Evolutionary conservation across 75 land plant species (phyloP).

Genomic region (Pseudotsuga menziesii): DNA sequence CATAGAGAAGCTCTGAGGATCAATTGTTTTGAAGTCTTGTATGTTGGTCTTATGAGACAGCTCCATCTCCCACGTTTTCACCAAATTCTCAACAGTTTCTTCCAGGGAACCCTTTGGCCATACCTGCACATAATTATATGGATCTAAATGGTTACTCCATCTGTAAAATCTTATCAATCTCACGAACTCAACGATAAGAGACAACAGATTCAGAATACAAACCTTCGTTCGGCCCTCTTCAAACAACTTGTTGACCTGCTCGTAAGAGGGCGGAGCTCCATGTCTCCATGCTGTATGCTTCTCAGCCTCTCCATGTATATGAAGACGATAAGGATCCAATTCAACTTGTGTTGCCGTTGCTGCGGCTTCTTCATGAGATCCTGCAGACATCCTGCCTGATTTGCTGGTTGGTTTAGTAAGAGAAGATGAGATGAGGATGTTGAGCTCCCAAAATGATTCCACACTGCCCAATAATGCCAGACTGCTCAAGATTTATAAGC

Average conservation of each 20-base stretch:
- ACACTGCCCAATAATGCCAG: too few species aligned
- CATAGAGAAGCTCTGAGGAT: conserved; percentile 62
- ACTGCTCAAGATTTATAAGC: too few species aligned
- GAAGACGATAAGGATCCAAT: conserved; percentile 21
- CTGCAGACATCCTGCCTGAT: conserved; percentile 1
- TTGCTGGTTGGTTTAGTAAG: background rate
- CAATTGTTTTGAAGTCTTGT: conserved; percentile 67
- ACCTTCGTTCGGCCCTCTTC: conserved; percentile 34
- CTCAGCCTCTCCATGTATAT: conserved; percentile 37
- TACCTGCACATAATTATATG: conserved; percentile 32
- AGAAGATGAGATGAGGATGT: background rate
- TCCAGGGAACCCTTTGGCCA: conserved; percentile 85
- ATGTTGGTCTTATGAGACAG: conserved; percentile 71
- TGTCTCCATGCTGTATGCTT: conserved; percentile 55
- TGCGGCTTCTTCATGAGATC: too few species aligned
- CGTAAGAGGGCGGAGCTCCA: conserved; percentile 56
- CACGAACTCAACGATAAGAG: background rate
- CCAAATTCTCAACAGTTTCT: conserved; percentile 72
- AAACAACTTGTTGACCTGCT: conserved; percentile 47
- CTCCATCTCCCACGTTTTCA: conserved; percentile 94
- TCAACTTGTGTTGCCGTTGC: too few species aligned
- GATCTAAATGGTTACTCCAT: background rate
- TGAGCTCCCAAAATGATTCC: too few species aligned
- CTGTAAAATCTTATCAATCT: background rate
- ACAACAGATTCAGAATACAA: background rate